These are phyloP conservation scores for Skeletonema costatum DNA, from an alignment of 108 stramenopile genomes.

Conservation along the genomic window DNA sequence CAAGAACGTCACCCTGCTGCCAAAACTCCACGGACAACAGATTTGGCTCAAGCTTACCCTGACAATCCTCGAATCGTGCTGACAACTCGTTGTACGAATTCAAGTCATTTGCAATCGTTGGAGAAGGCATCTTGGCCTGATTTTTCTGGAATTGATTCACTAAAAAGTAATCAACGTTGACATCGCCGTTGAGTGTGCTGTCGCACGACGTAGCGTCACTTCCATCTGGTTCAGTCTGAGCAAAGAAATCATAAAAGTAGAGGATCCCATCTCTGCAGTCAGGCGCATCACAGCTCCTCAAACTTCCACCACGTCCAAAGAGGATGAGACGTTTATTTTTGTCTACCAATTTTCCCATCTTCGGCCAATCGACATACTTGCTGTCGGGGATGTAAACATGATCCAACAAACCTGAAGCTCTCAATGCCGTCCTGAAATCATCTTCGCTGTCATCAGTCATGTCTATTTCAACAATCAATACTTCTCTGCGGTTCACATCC, in stretches of 20 bases:
- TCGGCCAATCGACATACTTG: slow-evolving; percentile 27
- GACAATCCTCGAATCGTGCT: slow-evolving; percentile 49
- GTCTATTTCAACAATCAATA: slow-evolving; percentile 55
- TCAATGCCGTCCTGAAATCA: slow-evolving; percentile 9
- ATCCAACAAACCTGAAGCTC: slow-evolving; percentile 16
- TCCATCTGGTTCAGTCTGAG: slow-evolving; percentile 6
- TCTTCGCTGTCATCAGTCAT: slow-evolving; percentile 31
- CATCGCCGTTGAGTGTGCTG: neutral
- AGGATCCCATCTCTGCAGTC: slow-evolving; percentile 23
- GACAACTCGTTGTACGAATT: slow-evolving; percentile 35
- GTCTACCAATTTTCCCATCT: slow-evolving; percentile 34
- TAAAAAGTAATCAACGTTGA: slow-evolving; percentile 39
- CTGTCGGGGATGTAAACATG: slow-evolving; percentile 9
- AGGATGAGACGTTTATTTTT: slow-evolving; percentile 23
- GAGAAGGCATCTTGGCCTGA: slow-evolving; percentile 9
- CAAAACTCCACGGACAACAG: slow-evolving; percentile 67
- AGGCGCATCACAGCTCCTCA: neutral
- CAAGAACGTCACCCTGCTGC: slow-evolving; percentile 54
- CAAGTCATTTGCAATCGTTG: slow-evolving; percentile 27
- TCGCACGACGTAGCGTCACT: slow-evolving; percentile 15
- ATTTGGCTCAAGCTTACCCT: slow-evolving; percentile 37
- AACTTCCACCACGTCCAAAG: slow-evolving; percentile 16
- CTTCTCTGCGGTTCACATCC: slow-evolving; percentile 29
- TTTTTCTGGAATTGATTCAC: slow-evolving; percentile 59
- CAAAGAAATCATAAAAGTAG: slow-evolving; percentile 26